phyloP scores from a whole-genome alignment of 208 protist genomes.

The Crithidia acanthocephali region DNA sequence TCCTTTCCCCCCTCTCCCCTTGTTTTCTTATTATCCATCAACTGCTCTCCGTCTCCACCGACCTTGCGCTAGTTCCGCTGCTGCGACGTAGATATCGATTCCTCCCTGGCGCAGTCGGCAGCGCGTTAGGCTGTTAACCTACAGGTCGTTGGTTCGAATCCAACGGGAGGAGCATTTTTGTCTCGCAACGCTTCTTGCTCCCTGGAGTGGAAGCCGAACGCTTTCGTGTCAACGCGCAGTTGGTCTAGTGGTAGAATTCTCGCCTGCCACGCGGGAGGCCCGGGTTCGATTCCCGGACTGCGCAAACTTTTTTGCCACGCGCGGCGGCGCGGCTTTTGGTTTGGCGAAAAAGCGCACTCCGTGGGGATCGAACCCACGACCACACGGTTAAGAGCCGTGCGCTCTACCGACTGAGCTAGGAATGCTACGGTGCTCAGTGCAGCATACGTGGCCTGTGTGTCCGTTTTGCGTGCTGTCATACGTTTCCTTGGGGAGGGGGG shows the following conservation, averaged over 20 bases:
- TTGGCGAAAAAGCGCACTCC: slow-evolving; percentile 71
- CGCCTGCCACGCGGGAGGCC: slow-evolving; percentile 88
- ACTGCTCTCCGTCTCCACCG: no score
- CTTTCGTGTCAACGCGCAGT: slow-evolving; percentile 50
- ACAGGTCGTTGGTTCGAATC: slow-evolving; percentile 96
- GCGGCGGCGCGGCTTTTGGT: no score
- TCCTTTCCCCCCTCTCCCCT: not conserved
- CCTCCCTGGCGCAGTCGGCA: slow-evolving; percentile 95
- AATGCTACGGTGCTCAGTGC: no score
- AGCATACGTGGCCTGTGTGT: no score
- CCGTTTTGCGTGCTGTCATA: no score
- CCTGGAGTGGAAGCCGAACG: no score
- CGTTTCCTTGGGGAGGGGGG: no score
- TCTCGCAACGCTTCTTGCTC: not conserved
- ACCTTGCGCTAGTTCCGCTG: not conserved
- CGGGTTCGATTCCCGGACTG: slow-evolving; percentile 90
- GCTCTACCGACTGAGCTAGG: slow-evolving; percentile 98
- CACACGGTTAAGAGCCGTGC: slow-evolving; percentile 97
- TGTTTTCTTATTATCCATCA: no score
- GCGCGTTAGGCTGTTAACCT: slow-evolving; percentile 96
- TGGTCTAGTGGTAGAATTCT: slow-evolving; percentile 92
- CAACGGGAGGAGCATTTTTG: slow-evolving; percentile 93
- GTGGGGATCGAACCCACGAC: slow-evolving; percentile 97
- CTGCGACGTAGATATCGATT: slow-evolving; percentile 33
- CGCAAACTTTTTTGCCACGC: slow-evolving; percentile 61